Conservation (phyloP, 306 rosid species). For the Datisca glomerata region DNA sequence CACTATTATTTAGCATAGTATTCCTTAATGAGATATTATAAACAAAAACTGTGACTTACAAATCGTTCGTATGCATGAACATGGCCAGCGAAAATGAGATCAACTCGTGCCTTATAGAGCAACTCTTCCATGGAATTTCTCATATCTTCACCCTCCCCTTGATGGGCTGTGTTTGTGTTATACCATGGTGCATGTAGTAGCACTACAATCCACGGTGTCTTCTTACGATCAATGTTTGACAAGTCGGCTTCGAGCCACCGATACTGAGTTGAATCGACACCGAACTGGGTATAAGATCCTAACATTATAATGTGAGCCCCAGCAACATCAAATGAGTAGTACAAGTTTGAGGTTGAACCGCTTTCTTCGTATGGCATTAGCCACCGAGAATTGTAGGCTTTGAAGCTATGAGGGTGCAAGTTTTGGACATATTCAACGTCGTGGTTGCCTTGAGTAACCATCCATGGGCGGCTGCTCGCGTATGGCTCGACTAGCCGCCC, state of each 20-base stretch:
- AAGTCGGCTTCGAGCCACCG: constrained; percentile 52
- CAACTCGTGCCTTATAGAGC: constrained; percentile 55
- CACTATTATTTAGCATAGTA: no score
- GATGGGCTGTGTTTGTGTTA: constrained; percentile 66
- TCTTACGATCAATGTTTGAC: constrained; percentile 30
- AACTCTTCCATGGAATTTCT: constrained; percentile 55
- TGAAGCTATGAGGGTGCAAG: constrained; percentile 27
- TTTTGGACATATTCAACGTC: constrained; percentile 45
- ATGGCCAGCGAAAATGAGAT: constrained; percentile 68
- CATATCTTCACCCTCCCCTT: constrained; percentile 52
- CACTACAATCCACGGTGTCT: constrained; percentile 56
- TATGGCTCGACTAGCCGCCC: constrained; percentile 67
- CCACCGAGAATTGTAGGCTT: constrained; percentile 82
- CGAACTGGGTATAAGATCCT: constrained; percentile 65
- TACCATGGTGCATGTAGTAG: constrained; percentile 86
- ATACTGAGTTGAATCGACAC: constrained; percentile 37
- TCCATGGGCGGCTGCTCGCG: constrained; percentile 86
- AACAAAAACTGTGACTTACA: no score
- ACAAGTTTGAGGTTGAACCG: constrained; percentile 65
- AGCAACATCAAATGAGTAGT: constrained; percentile 65
- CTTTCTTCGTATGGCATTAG: constrained; percentile 61
- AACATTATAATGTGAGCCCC: constrained; percentile 76
- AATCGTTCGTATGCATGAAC: constrained; percentile 91
- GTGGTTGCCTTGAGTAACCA: constrained; percentile 86
- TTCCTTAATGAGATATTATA: no score